Percentiles rank a stretch among this genome's conserved stretches.
These are phyloP conservation scores for Lycium barbarum DNA, from an alignment of 257 asterid species.

Conservation along the genomic window DNA sequence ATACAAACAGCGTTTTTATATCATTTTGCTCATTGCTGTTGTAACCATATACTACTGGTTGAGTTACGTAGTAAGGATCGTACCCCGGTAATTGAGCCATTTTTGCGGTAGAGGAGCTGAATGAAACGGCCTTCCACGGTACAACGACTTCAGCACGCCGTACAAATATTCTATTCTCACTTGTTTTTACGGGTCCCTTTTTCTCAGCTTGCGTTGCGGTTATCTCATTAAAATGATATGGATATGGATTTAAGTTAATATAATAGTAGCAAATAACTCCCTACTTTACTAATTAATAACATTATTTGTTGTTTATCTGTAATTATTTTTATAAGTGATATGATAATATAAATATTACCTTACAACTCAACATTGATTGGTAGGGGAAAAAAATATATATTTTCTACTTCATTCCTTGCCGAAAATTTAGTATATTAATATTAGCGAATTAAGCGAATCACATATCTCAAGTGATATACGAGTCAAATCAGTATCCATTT, in stretches of 20 bases:
- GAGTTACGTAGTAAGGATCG: slow-evolving; percentile 68
- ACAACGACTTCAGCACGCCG: slow-evolving; percentile 18
- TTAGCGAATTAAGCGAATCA: no score
- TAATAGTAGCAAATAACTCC: neutral
- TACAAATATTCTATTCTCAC: neutral
- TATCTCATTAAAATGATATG: neutral
- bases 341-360: neutral
- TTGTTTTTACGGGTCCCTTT: neutral
- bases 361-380: neutral
- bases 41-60: slow-evolving; percentile 48
- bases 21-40: slow-evolving; percentile 47
- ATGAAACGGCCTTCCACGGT: slow-evolving; percentile 7
- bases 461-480: no score
- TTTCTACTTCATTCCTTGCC: neutral
- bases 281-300: no score
- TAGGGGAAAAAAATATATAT: neutral
- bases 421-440: no score
- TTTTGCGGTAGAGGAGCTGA: slow-evolving; percentile 25
- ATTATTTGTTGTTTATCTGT: neutral
- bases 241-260: neutral
- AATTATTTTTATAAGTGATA: neutral
- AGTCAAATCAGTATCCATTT: no score
- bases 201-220: neutral
- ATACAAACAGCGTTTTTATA: slow-evolving; percentile 83
- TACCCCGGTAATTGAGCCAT: slow-evolving; percentile 70